These are phyloP conservation scores for Paramecium sexaurelia DNA, from an alignment of 73 alveolate genomes.

Conservation along the genomic window DNA sequence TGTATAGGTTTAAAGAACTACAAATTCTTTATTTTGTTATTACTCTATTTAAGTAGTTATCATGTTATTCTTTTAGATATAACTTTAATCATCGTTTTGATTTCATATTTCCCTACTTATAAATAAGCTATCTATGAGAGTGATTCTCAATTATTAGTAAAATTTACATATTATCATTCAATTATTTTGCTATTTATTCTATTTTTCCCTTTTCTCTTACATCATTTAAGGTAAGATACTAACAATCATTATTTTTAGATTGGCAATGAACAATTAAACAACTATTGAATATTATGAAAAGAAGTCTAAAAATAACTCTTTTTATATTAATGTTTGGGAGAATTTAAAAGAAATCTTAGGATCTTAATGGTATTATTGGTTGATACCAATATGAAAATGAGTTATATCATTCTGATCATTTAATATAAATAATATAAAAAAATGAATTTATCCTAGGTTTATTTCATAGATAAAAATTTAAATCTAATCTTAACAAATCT, in stretches of 20 bases:
- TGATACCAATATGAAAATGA: not conserved
- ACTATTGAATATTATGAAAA: not conserved
- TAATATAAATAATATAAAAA: not conserved
- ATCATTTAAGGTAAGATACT: not conserved
- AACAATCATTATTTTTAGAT: not conserved
- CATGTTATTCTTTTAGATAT: not conserved
- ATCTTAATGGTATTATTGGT: not conserved
- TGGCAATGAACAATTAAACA: not conserved
- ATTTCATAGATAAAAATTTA: too few species aligned
- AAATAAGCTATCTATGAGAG: not conserved
- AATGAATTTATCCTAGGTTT: not conserved
- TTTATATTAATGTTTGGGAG: not conserved
- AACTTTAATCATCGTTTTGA: not conserved
- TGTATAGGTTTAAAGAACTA: constrained; percentile 87
- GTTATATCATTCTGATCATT: not conserved
- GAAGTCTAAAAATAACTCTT: not conserved
- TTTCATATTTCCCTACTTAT: not conserved
- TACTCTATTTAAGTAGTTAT: not conserved
- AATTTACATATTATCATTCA: not conserved
- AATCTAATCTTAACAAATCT: too few species aligned
- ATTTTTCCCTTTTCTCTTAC: not conserved
- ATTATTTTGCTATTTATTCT: not conserved
- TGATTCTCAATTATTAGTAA: not conserved
- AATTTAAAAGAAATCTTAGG: not conserved
- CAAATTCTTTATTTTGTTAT: constrained; percentile 71